phyloP scores from a whole-genome alignment of 1,284 basidiomycete genomes.

The Ganoderma meredithae region DNA sequence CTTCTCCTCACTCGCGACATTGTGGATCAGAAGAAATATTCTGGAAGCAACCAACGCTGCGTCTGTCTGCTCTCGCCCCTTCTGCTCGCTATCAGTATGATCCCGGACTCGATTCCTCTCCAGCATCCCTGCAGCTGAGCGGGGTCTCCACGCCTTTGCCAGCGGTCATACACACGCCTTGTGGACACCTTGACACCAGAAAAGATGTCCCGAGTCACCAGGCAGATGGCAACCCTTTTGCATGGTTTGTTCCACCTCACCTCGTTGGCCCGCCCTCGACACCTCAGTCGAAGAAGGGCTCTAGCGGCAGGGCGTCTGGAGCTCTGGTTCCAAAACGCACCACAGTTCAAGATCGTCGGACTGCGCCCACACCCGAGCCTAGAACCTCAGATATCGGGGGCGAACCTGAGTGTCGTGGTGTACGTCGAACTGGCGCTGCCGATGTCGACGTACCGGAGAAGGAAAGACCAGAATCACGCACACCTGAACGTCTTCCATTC shows the following conservation, averaged over 20 bases:
- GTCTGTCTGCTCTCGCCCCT: background rate
- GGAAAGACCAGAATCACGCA: background rate
- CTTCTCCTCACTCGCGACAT: background rate
- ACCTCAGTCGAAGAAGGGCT: background rate
- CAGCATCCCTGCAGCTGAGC: slow-evolving; percentile 10
- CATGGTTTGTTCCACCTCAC: slow-evolving; percentile 21
- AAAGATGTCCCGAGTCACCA: too few species aligned
- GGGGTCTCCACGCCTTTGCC: slow-evolving; percentile 9
- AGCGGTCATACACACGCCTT: background rate
- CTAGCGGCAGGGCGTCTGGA: background rate
- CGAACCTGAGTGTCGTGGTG: too few species aligned
- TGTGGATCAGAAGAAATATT: slow-evolving; percentile 24
- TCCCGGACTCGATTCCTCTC: slow-evolving; percentile 1
- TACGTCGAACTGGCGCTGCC: background rate
- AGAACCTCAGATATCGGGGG: background rate
- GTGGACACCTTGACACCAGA: background rate
- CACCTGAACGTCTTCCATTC: slow-evolving; percentile 35
- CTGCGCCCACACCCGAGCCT: background rate
- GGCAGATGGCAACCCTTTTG: slow-evolving; percentile 11
- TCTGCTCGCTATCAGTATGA: too few species aligned
- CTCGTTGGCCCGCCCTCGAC: slow-evolving; percentile 18
- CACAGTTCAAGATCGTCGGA: background rate
- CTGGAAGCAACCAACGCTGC: slow-evolving; percentile 20
- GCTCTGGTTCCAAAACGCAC: background rate
- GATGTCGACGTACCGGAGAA: background rate